These are phyloP conservation scores for Rhizopus arrhizus DNA, from an alignment of 371 early-diverging fungal species.

Conservation along the genomic window DNA sequence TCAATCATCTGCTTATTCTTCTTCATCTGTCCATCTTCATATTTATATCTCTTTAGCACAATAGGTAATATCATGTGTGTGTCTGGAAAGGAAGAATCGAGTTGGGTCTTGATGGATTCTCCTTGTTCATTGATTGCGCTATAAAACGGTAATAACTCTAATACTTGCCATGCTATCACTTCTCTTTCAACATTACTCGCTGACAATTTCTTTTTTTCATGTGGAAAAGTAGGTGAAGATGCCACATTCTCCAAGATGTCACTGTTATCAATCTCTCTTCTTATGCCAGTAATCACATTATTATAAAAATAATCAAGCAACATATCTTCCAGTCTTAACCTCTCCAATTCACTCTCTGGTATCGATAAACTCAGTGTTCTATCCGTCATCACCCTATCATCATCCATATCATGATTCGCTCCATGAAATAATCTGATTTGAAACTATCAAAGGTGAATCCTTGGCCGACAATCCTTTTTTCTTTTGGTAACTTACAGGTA, in stretches of 20 bases:
- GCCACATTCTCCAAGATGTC: constrained; percentile 16
- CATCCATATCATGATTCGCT: constrained; percentile 53
- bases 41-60: constrained; percentile 54
- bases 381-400: constrained; percentile 60
- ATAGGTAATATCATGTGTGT: constrained; percentile 56
- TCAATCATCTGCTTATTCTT: constrained; percentile 47
- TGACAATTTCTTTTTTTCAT: neutral
- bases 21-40: constrained; percentile 29
- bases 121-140: constrained; percentile 59
- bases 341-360: constrained; percentile 20
- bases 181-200: neutral
- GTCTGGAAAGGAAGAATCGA: constrained; percentile 48
- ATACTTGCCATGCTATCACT: constrained; percentile 62
- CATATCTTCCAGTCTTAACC: constrained; percentile 26
- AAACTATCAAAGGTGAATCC: constrained; percentile 17
- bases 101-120: constrained; percentile 41
- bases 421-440: constrained; percentile 60
- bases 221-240: constrained; percentile 12
- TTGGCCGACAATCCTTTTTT: too few relatives aligned
- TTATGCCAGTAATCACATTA: constrained; percentile 34
- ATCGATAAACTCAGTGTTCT: constrained; percentile 53
- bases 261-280: constrained; percentile 17
- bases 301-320: constrained; percentile 38
- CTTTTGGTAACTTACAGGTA: constrained; percentile 39
- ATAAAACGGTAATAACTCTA: constrained; percentile 60